Evolutionary conservation across 768 basidiomycete genomes (phyloP).

Genomic region (Agrocybe pediades): DNA sequence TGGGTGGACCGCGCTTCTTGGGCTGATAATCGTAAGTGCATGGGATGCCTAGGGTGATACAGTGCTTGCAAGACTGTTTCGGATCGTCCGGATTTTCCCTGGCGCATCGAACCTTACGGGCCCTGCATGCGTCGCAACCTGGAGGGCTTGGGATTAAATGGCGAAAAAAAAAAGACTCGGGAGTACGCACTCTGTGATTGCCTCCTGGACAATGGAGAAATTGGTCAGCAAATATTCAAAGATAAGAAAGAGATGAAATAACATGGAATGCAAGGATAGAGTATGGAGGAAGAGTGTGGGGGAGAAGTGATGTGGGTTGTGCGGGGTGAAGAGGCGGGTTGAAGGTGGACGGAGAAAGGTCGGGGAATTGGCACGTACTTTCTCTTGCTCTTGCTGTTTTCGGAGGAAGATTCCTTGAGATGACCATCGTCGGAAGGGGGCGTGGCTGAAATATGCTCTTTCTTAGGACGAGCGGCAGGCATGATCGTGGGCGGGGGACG

Average conservation of each 20-base stretch:
- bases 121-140: conserved; percentile 88
- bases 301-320: conserved; percentile 39
- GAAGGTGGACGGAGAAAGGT: conserved; percentile 55
- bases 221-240: conserved; percentile 32
- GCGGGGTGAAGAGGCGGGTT: conserved; percentile 40
- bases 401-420: conserved; percentile 56
- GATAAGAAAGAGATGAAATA: conserved; percentile 29
- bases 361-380: conserved; percentile 66
- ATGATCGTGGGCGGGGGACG: conserved; percentile 41
- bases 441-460: conserved; percentile 61
- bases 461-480: conserved; percentile 70
- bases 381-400: conserved; percentile 78
- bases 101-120: conserved; percentile 85
- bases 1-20: conserved; percentile 91
- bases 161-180: conserved; percentile 9
- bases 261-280: conserved; percentile 32
- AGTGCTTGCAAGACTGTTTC: conserved; percentile 85
- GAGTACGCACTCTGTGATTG: conserved; percentile 76
- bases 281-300: conserved; percentile 24
- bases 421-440: conserved; percentile 66
- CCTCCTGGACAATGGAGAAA: conserved; percentile 51
- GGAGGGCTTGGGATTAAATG: conserved; percentile 19
- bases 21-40: conserved; percentile 94
- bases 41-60: conserved; percentile 75
- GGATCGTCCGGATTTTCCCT: conserved; percentile 78